Evolutionary conservation across 129 eudicot species (phyloP).

Genomic region (Scalesia atractyloides): DNA sequence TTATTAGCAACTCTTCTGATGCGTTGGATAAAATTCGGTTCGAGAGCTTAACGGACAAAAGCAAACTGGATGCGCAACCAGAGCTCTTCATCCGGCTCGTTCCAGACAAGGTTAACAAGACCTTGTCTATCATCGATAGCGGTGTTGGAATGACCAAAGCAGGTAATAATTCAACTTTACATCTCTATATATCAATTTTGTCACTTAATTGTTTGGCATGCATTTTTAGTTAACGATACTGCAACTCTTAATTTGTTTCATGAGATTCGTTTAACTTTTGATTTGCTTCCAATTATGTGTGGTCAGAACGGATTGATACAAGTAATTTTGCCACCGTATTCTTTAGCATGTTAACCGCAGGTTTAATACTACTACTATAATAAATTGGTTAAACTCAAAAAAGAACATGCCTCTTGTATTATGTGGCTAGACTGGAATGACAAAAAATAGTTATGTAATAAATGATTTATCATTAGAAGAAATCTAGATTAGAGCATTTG

Average conservation of each 20-base stretch:
- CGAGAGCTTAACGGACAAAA: constrained; percentile 78
- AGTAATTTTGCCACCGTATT: neutral
- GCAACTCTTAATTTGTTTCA: no score
- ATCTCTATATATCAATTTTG: neutral
- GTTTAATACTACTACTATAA: neutral
- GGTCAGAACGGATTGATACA: no score
- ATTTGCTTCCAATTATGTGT: no score
- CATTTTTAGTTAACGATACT: no score
- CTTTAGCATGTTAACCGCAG: neutral
- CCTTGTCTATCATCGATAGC: constrained; percentile 77
- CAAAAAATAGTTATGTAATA: no score
- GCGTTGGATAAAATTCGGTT: constrained; percentile 86
- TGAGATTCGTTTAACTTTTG: no score
- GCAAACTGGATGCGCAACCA: constrained; percentile 83
- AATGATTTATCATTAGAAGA: no score
- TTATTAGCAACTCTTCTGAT: constrained; percentile 81
- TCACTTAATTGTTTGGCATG: constrained; percentile 2
- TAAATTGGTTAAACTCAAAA: no score
- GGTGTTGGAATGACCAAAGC: constrained; percentile 96
- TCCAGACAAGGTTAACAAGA: constrained; percentile 85
- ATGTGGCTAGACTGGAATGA: no score
- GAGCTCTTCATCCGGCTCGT: constrained; percentile 81
- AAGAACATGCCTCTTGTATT: neutral
- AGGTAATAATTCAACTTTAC: constrained; percentile 40
- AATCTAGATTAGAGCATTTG: no score